Percentiles rank a stretch among this genome's conserved stretches.
phyloP scores from a whole-genome alignment of 257 asterid genomes.

The Sherardia arvensis region DNA sequence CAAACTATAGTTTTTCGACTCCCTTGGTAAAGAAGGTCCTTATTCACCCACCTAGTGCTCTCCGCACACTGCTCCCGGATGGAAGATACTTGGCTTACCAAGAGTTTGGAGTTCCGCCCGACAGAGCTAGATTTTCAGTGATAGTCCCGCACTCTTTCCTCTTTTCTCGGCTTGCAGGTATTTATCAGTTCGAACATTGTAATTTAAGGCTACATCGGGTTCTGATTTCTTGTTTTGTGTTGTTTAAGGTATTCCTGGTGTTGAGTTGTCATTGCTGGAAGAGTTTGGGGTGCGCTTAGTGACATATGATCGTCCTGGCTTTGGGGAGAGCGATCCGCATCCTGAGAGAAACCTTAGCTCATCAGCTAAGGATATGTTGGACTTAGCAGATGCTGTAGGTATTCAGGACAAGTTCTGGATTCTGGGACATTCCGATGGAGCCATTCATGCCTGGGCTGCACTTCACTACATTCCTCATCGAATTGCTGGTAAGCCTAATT shows the following conservation, averaged over 20 bases:
- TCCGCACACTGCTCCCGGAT: conserved; percentile 58
- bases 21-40: conserved; percentile 37
- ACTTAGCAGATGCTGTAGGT: conserved; percentile 49
- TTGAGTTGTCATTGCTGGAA: conserved; percentile 46
- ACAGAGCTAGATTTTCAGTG: conserved; percentile 53
- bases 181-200: background rate
- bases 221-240: conserved; percentile 7
- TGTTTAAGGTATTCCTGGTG: conserved; percentile 55
- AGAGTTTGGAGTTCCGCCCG: conserved; percentile 60
- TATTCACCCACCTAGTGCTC: conserved; percentile 67
- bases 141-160: conserved; percentile 59
- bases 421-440: conserved; percentile 65
- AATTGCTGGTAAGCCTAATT: conserved; percentile 50
- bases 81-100: conserved; percentile 71
- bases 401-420: conserved; percentile 75
- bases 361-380: conserved; percentile 69
- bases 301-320: conserved; percentile 86
- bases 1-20: conserved; percentile 22
- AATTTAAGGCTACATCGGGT: background rate
- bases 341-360: conserved; percentile 51
- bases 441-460: conserved; percentile 88
- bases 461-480: conserved; percentile 54
- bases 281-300: conserved; percentile 76
- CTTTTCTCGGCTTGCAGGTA: conserved; percentile 80
- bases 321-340: conserved; percentile 92